Conservation (phyloP, 495 filamentous ascomycete species). For the Aspergillus baeticus region DNA sequence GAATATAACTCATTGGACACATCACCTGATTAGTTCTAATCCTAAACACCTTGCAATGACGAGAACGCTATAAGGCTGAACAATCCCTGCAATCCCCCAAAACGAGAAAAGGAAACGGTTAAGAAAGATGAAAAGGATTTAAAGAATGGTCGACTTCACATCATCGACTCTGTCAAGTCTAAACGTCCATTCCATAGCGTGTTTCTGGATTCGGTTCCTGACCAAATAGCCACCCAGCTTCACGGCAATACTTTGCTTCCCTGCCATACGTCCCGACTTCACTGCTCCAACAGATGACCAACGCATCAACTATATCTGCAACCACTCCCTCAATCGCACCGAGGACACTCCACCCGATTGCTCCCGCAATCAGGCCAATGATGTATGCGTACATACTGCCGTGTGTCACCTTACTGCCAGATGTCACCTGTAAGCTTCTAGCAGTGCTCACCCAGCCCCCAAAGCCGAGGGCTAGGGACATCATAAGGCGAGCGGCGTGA, state of each 20-base stretch:
- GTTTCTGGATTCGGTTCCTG: conserved; percentile 30
- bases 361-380: conserved; percentile 84
- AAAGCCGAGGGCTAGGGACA: conserved; percentile 84
- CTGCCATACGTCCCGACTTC: conserved; percentile 68
- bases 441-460: conserved; percentile 98
- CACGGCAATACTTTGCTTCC: conserved; percentile 79
- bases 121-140: conserved; percentile 4
- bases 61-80: background rate
- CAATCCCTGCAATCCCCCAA: too few relatives aligned
- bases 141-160: background rate
- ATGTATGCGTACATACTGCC: conserved; percentile 97
- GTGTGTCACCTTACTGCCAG: conserved; percentile 51
- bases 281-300: conserved; percentile 90
- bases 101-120: background rate
- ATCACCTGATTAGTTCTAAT: background rate
- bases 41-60: background rate
- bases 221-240: conserved; percentile 80
- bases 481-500: conserved; percentile 84
- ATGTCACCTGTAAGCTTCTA: conserved; percentile 59
- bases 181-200: conserved; percentile 8
- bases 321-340: conserved; percentile 95
- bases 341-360: conserved; percentile 92
- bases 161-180: background rate
- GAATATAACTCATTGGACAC: background rate
- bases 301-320: conserved; percentile 87